phyloP scores from a whole-genome alignment of 257 asterid species.

The Nemophila menziesii region DNA sequence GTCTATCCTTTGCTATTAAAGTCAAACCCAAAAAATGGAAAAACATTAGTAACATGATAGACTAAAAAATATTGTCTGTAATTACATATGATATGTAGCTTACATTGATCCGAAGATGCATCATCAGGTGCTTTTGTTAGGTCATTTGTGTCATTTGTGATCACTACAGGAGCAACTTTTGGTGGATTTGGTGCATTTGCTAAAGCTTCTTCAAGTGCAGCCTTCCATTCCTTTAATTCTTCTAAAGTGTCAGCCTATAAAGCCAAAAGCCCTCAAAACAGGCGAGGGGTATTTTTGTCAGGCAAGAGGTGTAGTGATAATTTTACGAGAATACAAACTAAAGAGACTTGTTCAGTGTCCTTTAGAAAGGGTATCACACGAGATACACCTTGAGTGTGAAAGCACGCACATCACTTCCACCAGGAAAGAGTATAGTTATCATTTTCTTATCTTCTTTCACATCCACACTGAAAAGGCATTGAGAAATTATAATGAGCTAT shows the following conservation, averaged over 20 bases:
- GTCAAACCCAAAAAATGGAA: constrained; percentile 2
- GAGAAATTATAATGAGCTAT: constrained; percentile 8
- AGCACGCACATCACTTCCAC: constrained; percentile 92
- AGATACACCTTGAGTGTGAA: constrained; percentile 82
- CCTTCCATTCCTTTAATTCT: constrained; percentile 89
- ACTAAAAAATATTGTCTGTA: neutral
- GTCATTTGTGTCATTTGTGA: constrained; percentile 78
- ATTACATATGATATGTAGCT: constrained; percentile 5
- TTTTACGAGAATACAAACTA: neutral
- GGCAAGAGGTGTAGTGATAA: neutral
- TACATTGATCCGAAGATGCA: constrained; percentile 61
- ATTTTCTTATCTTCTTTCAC: constrained; percentile 96
- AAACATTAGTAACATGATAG: neutral
- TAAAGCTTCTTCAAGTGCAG: constrained; percentile 94
- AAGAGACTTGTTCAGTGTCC: neutral
- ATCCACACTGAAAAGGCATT: constrained; percentile 56
- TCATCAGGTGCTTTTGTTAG: constrained; percentile 61
- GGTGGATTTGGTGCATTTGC: constrained; percentile 86
- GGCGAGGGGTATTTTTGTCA: neutral
- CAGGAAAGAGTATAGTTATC: constrained; percentile 81
- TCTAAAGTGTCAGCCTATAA: constrained; percentile 86
- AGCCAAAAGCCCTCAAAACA: constrained; percentile 12
- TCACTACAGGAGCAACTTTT: constrained; percentile 52
- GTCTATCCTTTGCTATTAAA: constrained; percentile 61
- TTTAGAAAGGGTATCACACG: neutral